phyloP scores from a whole-genome alignment of 1,139 yeast genomes.

The Pneumocystis jirovecii region DNA sequence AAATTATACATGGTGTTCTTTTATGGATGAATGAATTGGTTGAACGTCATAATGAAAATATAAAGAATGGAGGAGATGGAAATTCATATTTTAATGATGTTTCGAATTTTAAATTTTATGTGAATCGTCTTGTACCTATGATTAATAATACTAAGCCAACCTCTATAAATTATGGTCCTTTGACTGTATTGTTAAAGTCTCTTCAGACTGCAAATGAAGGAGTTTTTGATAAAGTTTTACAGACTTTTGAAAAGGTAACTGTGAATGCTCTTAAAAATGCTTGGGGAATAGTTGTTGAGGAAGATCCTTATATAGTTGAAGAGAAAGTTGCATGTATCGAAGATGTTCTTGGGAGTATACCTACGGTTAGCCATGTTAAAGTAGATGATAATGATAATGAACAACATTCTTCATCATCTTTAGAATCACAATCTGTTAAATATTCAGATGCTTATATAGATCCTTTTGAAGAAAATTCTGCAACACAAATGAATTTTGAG shows the following conservation, averaged over 20 bases:
- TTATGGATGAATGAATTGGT: constrained; percentile 11
- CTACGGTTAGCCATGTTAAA: neutral
- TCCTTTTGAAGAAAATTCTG: neutral
- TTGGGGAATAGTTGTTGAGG: constrained; percentile 10
- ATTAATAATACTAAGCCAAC: constrained; percentile 11
- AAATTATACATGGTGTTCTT: constrained; percentile 13
- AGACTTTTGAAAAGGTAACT: constrained; percentile 9
- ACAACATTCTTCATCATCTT: neutral
- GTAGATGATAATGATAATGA: neutral
- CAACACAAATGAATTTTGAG: neutral
- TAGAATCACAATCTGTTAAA: neutral
- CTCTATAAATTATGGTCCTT: constrained; percentile 11
- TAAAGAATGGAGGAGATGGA: constrained; percentile 5
- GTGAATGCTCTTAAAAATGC: constrained; percentile 10
- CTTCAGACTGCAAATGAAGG: constrained; percentile 6
- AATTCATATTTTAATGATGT: constrained; percentile 7
- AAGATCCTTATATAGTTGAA: constrained; percentile 3
- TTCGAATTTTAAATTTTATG: constrained; percentile 5
- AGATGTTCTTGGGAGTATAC: constrained; percentile 10
- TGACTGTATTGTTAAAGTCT: constrained; percentile 7
- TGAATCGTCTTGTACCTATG: constrained; percentile 13
- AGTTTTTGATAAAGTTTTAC: constrained; percentile 10
- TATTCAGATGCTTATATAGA: neutral
- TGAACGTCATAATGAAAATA: constrained; percentile 5
- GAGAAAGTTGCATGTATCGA: constrained; percentile 13